Evolutionary conservation across 305 asterid species (phyloP), one percentile per base, ranked within the genome.

Genomic region (Solanum chacoense): DNA sequence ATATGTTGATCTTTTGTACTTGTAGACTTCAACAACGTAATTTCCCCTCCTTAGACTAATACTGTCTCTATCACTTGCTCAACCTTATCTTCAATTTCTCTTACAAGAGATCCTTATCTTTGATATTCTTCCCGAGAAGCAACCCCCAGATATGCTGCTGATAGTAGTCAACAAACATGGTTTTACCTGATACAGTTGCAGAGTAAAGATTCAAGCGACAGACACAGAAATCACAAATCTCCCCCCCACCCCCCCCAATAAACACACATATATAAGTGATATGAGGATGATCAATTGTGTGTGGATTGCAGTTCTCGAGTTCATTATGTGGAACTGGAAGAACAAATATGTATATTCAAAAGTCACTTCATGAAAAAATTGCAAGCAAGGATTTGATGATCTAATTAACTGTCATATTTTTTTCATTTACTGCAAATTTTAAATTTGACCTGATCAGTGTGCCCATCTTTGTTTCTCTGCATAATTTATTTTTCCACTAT

Each of bases 401-500:
- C 26, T 55, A 20, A 50, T 32, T 31, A 20, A 20, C 8, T 50
- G 87, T 32, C 31, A 81, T 22, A 3, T 26, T 69, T 67, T 65
- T 69, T 69, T 84, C 31, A 55, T 20, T 31, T 55, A 59, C 74
- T 83, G 32, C 74, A 50, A 83, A 31, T 18, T 63, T 81, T 81
- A 18, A 45, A 31, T 45, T 80, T 80, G 69, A 45, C 1, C 40
- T 45, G 28, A 81, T 81, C 85, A 80, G 40, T 1, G 6, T 11
- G 45, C 31, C 18, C 24, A 7, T 24, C 50, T 29, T 81, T 89
- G 74, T 79, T 75, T 85, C 84, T 87, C 13, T 77, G 32, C 32
- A 28, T 88, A 78, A 88, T 90, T 84, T 79, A 72, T 80, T 77
- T 36, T 78, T 87, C 84, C 74, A 85, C 89, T 36, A 88, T 88